Conservation (phyloP, 2,329 filamentous ascomycete species). For the Domatiomyces catenatus region DNA sequence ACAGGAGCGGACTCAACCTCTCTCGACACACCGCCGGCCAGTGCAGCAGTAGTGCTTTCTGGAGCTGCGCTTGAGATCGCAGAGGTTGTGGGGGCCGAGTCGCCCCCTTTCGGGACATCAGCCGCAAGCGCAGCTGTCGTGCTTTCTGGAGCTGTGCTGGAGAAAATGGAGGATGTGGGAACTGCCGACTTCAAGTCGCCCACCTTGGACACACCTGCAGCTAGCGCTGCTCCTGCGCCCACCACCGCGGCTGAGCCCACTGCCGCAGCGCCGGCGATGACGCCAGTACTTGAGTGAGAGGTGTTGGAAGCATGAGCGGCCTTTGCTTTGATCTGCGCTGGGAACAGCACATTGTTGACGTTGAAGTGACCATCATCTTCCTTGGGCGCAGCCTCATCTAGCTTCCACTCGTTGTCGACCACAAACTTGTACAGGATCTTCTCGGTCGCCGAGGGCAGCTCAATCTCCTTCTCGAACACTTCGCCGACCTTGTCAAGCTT, state of each 20-base stretch:
- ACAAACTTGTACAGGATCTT: conserved; percentile 98
- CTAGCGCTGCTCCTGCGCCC: conserved; percentile 42
- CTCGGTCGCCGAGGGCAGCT: conserved; percentile 46
- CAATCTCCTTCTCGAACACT: conserved; percentile 65
- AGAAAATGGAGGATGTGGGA: conserved; percentile 22
- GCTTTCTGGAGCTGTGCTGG: conserved; percentile 53
- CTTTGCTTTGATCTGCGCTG: conserved; percentile 46
- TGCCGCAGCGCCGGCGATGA: conserved; percentile 49
- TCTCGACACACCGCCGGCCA: conserved; percentile 24
- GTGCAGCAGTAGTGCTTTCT: conserved; percentile 52
- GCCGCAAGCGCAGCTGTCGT: conserved; percentile 46
- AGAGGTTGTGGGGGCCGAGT: background rate
- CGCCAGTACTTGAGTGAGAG: background rate
- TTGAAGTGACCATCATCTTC: conserved; percentile 73
- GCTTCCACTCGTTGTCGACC: conserved; percentile 80
- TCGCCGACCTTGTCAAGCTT: conserved; percentile 62
- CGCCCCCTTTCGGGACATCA: conserved; percentile 14
- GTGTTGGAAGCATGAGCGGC: conserved; percentile 5
- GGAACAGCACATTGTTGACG: conserved; percentile 79
- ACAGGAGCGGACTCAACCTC: conserved; percentile 9
- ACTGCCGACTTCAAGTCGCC: background rate
- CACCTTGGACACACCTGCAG: background rate
- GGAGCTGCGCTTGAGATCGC: conserved; percentile 49
- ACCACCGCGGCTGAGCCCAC: conserved; percentile 56
- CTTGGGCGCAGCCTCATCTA: conserved; percentile 63